These are phyloP conservation scores for Cyclocybe cylindracea DNA, from an alignment of 768 basidiomycete genomes.

Conservation along the genomic window DNA sequence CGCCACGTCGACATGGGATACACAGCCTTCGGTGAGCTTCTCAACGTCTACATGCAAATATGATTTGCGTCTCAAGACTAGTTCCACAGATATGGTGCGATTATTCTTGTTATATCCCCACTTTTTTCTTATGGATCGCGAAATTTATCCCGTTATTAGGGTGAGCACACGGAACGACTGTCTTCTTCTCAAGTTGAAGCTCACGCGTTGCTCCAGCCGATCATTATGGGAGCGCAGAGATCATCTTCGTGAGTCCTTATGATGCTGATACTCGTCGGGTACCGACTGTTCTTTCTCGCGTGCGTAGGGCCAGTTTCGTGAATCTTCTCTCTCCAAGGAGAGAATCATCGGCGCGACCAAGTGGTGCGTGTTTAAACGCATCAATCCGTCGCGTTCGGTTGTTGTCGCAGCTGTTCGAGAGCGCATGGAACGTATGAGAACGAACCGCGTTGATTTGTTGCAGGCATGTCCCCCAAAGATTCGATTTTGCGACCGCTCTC, in stretches of 20 bases:
- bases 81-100: slow-evolving; percentile 38
- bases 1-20: slow-evolving; percentile 63
- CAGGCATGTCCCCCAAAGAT: slow-evolving; percentile 46
- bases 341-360: slow-evolving; percentile 76
- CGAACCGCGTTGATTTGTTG: slow-evolving; percentile 62
- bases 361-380: slow-evolving; percentile 77
- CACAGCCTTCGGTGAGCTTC: slow-evolving; percentile 56
- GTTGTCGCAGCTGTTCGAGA: slow-evolving; percentile 70
- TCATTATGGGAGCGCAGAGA: slow-evolving; percentile 84
- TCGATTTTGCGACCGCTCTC: not conserved
- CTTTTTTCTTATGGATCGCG: too few relatives aligned
- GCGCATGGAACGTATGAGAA: slow-evolving; percentile 68
- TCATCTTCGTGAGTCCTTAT: slow-evolving; percentile 63
- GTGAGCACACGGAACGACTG: slow-evolving; percentile 16
- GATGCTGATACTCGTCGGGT: slow-evolving; percentile 6
- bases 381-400: slow-evolving; percentile 48
- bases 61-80: slow-evolving; percentile 1
- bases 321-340: slow-evolving; percentile 38
- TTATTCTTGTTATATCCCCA: too few relatives aligned
- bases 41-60: not conserved
- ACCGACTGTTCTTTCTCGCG: slow-evolving; percentile 5
- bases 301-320: slow-evolving; percentile 68
- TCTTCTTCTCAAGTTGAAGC: slow-evolving; percentile 1
- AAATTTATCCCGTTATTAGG: slow-evolving; percentile 20
- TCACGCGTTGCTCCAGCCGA: slow-evolving; percentile 53